Evolutionary conservation across 2,329 filamentous ascomycete species (phyloP).

Genomic region (Leptodontidium sp.): DNA sequence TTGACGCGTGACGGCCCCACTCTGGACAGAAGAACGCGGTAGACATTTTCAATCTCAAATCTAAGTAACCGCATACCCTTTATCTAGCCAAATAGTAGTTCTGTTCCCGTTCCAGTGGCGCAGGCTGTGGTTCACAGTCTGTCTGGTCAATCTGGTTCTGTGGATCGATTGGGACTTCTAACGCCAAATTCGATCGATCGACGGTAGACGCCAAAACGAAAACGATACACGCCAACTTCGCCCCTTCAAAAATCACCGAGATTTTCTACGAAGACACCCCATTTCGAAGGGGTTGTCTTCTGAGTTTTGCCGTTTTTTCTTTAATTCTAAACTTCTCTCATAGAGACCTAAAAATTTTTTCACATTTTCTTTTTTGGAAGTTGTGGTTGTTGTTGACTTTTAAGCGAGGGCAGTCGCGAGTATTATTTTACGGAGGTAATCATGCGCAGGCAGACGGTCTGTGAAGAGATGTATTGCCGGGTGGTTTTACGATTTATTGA

Average conservation of each 20-base stretch:
- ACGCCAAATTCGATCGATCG: neutral
- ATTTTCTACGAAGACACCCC: constrained; percentile 5
- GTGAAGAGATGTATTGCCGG: too few relatives aligned
- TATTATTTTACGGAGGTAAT: too few relatives aligned
- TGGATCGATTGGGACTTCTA: neutral
- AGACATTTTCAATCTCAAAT: neutral
- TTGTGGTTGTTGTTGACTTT: neutral
- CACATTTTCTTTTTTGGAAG: neutral
- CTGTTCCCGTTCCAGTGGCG: neutral
- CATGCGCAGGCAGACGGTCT: too few relatives aligned
- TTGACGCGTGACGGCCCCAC: too few relatives aligned
- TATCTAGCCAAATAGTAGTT: neutral
- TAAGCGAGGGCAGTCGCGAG: neutral
- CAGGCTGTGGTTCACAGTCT: constrained; percentile 9
- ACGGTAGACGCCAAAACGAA: neutral
- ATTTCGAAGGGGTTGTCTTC: neutral
- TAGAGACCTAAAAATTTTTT: neutral
- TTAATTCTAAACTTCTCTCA: neutral
- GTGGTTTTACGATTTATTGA: too few relatives aligned
- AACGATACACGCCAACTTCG: neutral
- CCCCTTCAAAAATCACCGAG: constrained; percentile 7
- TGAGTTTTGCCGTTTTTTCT: constrained; percentile 6
- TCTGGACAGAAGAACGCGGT: neutral
- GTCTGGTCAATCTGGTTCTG: constrained; percentile 13
- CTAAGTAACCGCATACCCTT: neutral